Evolutionary conservation across 2,329 filamentous ascomycete genomes (phyloP), one percentile per base, ranked within the genome.

Genomic region (Colletotrichum noveboracense): DNA sequence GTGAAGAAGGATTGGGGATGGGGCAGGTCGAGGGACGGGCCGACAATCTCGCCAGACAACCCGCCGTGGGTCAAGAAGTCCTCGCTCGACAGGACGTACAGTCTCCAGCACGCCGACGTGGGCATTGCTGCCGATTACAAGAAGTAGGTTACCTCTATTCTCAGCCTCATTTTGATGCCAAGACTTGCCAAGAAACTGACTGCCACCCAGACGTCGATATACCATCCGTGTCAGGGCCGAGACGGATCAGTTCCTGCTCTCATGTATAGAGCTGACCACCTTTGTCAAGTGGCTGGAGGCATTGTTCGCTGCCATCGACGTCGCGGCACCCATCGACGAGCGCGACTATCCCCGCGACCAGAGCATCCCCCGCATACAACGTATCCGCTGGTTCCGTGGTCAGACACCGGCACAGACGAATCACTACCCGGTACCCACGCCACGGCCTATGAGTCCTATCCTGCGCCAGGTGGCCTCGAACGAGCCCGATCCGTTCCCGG

Each of bases 221-320:
- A 93, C 94, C 14, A 91, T 96, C 76, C 91, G 94, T n/a, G 81
- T 96, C 75, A 90, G 94, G 32, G 89, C 92, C 36, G 94, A 96
- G 83, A 91, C 92, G 3, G 93, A 96, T 78, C 94, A 96, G 80
- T 92, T 96, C 75, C 84, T 96, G 24, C 84, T 96, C 9, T 93
- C 93, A 4, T 93, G 93, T 77, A 85, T 91, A 68, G 90, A 92
- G 66, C 86, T 94, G 69, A 89, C 91, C 71, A 91, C 88, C 1
- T 94, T 95, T 81, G 88, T 94, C 76, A 88, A 89, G 66, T 94
- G 94, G 92, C 85, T 95, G 3, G 92, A 95, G 80, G 87, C 88
- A 4, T 85, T 95, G 12, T 94, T 93, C 79, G 92, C 93, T n/a
- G 93, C 92, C 62, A 94, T 96, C 75, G 93, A 95, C 80, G 90